Evolutionary conservation across 257 asterid genomes (phyloP).

Genomic region (Catharanthus roseus): DNA sequence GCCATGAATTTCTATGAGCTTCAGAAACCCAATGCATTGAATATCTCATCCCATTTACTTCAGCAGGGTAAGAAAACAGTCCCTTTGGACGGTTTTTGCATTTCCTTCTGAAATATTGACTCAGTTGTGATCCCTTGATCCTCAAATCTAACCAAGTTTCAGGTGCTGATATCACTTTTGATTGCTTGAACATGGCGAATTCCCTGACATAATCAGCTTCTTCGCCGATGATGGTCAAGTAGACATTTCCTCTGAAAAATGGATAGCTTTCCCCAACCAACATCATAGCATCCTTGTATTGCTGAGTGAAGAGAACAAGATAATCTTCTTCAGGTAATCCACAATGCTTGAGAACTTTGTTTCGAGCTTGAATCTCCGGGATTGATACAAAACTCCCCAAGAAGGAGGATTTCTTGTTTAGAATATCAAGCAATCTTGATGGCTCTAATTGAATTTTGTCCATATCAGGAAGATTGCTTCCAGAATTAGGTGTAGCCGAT

Average conservation of each 20-base stretch:
- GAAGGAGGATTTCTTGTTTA: slow-evolving; percentile 44
- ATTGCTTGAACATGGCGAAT: slow-evolving; percentile 41
- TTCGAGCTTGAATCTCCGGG: slow-evolving; percentile 69
- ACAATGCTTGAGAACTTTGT: slow-evolving; percentile 49
- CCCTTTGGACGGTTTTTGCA: slow-evolving; percentile 67
- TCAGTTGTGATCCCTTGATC: slow-evolving; percentile 79
- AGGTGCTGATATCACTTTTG: slow-evolving; percentile 60
- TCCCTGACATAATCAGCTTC: slow-evolving; percentile 46
- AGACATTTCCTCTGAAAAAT: slow-evolving; percentile 63
- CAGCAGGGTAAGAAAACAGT: slow-evolving; percentile 56
- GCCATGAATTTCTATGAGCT: slow-evolving; percentile 77
- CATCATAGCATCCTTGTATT: slow-evolving; percentile 50
- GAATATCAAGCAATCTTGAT: slow-evolving; percentile 49
- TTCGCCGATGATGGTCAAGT: slow-evolving; percentile 48
- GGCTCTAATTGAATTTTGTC: slow-evolving; percentile 50
- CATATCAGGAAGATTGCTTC: slow-evolving; percentile 48
- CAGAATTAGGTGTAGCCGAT: slow-evolving; percentile 28
- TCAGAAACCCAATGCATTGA: slow-evolving; percentile 88
- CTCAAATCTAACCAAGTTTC: slow-evolving; percentile 72
- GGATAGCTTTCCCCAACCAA: slow-evolving; percentile 80
- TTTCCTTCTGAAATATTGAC: slow-evolving; percentile 67
- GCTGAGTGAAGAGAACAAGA: slow-evolving; percentile 40
- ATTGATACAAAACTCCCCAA: slow-evolving; percentile 63
- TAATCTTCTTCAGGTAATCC: slow-evolving; percentile 63
- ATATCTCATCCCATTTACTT: slow-evolving; percentile 34